Evolutionary conservation across 805 yeast genomes (phyloP).

Genomic region (Brettanomyces sp.): DNA sequence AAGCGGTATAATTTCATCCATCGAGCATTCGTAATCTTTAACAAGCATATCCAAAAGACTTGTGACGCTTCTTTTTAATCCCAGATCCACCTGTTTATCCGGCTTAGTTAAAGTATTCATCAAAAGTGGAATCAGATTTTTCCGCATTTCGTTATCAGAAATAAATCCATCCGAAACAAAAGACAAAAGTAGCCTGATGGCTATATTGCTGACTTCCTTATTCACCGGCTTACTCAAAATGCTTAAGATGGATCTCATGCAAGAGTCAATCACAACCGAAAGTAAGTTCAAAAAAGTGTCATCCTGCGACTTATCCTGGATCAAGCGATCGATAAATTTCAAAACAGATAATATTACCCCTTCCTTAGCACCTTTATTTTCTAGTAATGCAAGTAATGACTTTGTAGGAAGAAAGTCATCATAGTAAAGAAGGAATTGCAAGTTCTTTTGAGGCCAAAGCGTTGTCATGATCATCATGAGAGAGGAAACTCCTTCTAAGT

Average conservation of each 20-base stretch:
- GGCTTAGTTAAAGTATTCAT: constrained; percentile 54
- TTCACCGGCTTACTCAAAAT: constrained; percentile 33
- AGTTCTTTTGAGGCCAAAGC: constrained; percentile 41
- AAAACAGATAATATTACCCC: constrained; percentile 49
- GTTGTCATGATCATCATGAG: constrained; percentile 54
- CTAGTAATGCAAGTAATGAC: constrained; percentile 48
- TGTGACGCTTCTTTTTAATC: constrained; percentile 48
- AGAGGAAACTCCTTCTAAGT: constrained; percentile 76
- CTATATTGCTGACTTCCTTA: constrained; percentile 40
- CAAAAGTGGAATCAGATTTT: constrained; percentile 45
- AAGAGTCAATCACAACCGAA: constrained; percentile 49
- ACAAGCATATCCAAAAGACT: constrained; percentile 48
- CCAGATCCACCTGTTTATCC: constrained; percentile 36
- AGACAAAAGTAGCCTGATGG: constrained; percentile 41
- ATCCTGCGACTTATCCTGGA: constrained; percentile 30
- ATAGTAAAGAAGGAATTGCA: constrained; percentile 42
- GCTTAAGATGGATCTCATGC: constrained; percentile 41
- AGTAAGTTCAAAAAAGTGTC: constrained; percentile 38
- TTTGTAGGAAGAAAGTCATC: constrained; percentile 46
- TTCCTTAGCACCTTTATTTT: constrained; percentile 53
- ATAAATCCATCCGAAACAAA: constrained; percentile 52
- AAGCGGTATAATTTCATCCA: constrained; percentile 34
- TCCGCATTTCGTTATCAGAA: constrained; percentile 43
- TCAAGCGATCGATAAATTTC: constrained; percentile 41
- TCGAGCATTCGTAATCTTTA: constrained; percentile 41